Conservation (phyloP, 352 stramenopile genomes). For the Phytophthora ohioensis region DNA sequence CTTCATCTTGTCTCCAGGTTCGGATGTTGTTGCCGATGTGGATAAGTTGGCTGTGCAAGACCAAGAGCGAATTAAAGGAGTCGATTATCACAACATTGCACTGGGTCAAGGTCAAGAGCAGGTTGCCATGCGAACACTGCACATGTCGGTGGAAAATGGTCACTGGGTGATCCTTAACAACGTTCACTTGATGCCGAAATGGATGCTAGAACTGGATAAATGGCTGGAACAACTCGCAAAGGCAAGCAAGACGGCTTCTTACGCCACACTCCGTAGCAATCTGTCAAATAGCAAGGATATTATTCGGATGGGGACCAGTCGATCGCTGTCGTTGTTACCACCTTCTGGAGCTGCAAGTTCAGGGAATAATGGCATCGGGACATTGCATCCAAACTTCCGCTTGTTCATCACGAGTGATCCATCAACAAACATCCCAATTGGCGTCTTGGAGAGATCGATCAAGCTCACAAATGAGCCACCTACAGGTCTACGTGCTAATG, state of each 20-base stretch:
- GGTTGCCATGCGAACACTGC: conserved; percentile 91
- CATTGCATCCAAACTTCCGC: conserved; percentile 81
- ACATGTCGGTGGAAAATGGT: conserved; percentile 90
- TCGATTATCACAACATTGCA: conserved; percentile 97
- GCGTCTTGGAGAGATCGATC: conserved; percentile 89
- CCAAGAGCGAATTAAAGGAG: conserved; percentile 92
- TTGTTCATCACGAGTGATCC: conserved; percentile 93
- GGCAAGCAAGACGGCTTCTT: conserved; percentile 61
- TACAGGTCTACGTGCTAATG: conserved; percentile 88
- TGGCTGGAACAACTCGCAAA: conserved; percentile 89
- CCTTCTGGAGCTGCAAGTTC: not conserved
- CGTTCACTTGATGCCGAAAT: conserved; percentile 95
- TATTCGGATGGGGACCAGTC: conserved; percentile 32
- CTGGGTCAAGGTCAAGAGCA: conserved; percentile 95
- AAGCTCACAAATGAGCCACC: conserved; percentile 92
- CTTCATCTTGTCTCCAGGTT: conserved; percentile 97
- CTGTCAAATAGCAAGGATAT: conserved; percentile 34
- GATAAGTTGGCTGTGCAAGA: conserved; percentile 94
- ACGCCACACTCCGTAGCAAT: conserved; percentile 39
- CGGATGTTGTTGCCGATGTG: conserved; percentile 96
- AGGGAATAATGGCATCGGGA: conserved; percentile 26
- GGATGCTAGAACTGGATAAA: conserved; percentile 94
- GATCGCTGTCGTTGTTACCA: conserved; percentile 26
- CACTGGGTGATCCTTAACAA: conserved; percentile 97
- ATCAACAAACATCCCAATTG: conserved; percentile 86